Conservation (phyloP, 345 rosid genomes). For the Erodium maritimum region DNA sequence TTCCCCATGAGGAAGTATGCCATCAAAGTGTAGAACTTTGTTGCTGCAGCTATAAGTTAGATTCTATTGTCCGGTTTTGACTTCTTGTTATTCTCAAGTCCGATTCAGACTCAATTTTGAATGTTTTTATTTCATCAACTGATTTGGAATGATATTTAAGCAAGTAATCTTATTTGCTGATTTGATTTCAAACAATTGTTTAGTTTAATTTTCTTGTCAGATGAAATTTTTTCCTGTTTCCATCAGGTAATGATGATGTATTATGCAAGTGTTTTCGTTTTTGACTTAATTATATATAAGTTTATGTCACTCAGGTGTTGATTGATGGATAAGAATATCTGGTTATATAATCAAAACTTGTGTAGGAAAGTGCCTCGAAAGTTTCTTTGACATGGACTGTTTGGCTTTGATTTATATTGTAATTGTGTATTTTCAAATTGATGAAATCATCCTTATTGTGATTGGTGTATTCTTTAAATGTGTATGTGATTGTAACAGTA, state of each 20-base stretch:
- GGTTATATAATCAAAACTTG: too few species aligned
- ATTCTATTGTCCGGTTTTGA: conserved; percentile 7
- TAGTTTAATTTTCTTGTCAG: too few species aligned
- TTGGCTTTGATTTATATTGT: too few species aligned
- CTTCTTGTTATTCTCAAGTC: conserved; percentile 4
- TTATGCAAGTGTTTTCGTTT: background rate
- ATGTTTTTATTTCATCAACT: background rate
- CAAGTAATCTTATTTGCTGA: background rate
- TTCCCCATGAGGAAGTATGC: conserved; percentile 86
- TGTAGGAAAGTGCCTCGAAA: too few species aligned
- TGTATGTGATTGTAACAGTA: too few species aligned
- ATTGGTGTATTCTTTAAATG: too few species aligned
- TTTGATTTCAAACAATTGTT: background rate
- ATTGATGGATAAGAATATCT: too few species aligned
- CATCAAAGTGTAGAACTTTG: conserved; percentile 48
- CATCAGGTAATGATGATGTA: background rate
- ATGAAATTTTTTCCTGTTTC: background rate
- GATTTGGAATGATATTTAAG: background rate
- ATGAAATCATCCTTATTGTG: too few species aligned
- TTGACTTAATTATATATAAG: too few species aligned
- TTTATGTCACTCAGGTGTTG: too few species aligned
- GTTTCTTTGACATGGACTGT: too few species aligned
- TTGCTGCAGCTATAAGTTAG: background rate
- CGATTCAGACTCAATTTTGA: background rate
- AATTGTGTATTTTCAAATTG: too few species aligned